phyloP scores from a whole-genome alignment of 305 asterid genomes.

The Solanum aculeatissimum region DNA sequence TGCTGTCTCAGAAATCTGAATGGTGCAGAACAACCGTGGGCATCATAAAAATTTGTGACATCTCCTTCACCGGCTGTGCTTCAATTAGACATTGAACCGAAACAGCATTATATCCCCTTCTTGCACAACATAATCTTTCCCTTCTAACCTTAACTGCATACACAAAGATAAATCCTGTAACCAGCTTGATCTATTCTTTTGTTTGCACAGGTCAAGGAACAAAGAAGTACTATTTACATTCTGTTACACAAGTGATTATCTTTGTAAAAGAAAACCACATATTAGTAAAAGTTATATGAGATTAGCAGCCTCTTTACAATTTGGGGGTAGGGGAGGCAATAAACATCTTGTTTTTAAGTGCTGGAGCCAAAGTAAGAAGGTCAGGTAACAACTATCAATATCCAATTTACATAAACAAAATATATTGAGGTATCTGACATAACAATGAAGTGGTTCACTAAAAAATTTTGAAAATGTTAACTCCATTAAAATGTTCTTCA shows the following conservation, averaged over 20 bases:
- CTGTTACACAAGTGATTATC: neutral
- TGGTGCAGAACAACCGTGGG: neutral
- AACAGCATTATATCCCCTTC: slow-evolving; percentile 96
- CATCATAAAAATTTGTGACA: neutral
- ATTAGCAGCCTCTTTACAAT: neutral
- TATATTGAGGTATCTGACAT: neutral
- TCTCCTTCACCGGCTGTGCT: neutral
- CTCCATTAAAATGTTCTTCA: neutral
- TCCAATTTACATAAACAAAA: neutral
- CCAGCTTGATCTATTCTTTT: neutral
- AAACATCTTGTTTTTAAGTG: neutral
- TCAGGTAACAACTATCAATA: neutral
- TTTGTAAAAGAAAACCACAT: neutral
- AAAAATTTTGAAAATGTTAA: neutral
- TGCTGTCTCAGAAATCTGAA: neutral
- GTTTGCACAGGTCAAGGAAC: neutral
- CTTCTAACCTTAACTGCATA: slow-evolving; percentile 90
- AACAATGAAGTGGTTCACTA: neutral
- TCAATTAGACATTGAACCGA: slow-evolving; percentile 66
- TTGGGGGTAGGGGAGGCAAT: neutral
- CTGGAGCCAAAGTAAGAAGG: neutral
- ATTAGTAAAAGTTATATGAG: neutral
- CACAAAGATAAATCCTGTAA: neutral
- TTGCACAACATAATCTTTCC: slow-evolving; percentile 82
- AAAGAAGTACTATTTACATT: neutral